A percentile compares a stretch with the other conserved stretches of the same genome.
Conservation (phyloP, 768 basidiomycete species). For the Sutorius australiensis region DNA sequence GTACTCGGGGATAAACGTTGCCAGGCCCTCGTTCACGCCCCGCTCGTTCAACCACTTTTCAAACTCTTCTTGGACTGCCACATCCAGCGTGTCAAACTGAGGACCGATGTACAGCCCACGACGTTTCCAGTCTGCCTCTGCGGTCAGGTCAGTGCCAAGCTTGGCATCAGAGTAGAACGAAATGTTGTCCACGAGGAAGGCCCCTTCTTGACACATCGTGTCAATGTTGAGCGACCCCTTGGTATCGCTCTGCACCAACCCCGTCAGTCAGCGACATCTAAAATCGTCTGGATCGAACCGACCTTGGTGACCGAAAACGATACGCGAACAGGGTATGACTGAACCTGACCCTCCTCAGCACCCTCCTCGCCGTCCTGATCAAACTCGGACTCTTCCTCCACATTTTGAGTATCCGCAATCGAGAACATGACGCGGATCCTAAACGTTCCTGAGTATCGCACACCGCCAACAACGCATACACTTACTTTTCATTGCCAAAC, state of each 20-base stretch:
- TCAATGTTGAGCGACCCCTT: constrained; percentile 76
- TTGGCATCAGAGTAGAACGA: constrained; percentile 75
- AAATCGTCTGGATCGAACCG: background rate
- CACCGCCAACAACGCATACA: constrained; percentile 7
- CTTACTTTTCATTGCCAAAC: constrained; percentile 88
- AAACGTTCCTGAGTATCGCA: background rate
- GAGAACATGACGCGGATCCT: constrained; percentile 92
- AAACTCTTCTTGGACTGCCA: constrained; percentile 84
- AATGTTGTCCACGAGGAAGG: constrained; percentile 85
- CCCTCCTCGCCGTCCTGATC: constrained; percentile 39
- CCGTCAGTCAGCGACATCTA: background rate
- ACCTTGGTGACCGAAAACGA: constrained; percentile 87
- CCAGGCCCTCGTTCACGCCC: constrained; percentile 78
- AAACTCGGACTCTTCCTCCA: constrained; percentile 38
- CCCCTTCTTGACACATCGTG: constrained; percentile 71
- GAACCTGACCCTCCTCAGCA: constrained; percentile 27
- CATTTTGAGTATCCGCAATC: constrained; percentile 75
- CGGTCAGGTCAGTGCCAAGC: constrained; percentile 70
- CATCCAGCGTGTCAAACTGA: constrained; percentile 89
- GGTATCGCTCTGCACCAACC: constrained; percentile 37
- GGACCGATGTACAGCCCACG: constrained; percentile 92
- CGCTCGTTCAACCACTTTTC: constrained; percentile 88
- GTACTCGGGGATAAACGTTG: constrained; percentile 85
- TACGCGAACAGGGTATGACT: constrained; percentile 69
- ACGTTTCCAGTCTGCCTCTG: constrained; percentile 92